Evolutionary conservation across 768 basidiomycete species (phyloP).

Genomic region (Amanita fuliginea): DNA sequence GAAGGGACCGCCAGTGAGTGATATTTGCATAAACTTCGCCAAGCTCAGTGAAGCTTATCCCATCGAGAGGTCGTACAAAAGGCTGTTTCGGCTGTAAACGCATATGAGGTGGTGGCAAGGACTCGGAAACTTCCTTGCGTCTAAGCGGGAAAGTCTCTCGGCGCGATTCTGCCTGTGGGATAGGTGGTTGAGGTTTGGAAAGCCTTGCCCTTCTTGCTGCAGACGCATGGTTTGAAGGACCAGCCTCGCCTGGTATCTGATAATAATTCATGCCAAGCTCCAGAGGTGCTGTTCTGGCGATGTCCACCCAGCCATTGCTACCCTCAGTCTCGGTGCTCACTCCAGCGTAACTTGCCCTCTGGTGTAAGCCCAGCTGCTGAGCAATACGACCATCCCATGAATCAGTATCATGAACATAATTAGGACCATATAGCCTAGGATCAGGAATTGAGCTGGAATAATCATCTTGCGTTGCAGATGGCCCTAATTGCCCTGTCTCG

Average conservation of each 20-base stretch:
- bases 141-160: conserved; percentile 63
- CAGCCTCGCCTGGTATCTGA: conserved; percentile 1
- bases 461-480: conserved; percentile 16
- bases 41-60: conserved; percentile 54
- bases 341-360: conserved; percentile 3
- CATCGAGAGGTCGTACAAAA: conserved; percentile 67
- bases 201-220: conserved; percentile 19
- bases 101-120: conserved; percentile 52
- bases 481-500: conserved; percentile 37
- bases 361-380: not conserved
- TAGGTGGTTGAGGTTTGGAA: conserved; percentile 19
- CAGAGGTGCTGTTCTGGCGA: conserved; percentile 34
- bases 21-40: conserved; percentile 60
- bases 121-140: conserved; percentile 17
- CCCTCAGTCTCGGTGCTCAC: conserved; percentile 13
- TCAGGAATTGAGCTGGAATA: conserved; percentile 34
- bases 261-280: conserved; percentile 21
- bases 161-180: conserved; percentile 18
- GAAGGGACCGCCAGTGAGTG: conserved; percentile 52
- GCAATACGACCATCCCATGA: conserved; percentile 17
- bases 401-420: conserved; percentile 29
- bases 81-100: conserved; percentile 60
- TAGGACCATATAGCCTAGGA: conserved; percentile 42
- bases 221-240: not conserved
- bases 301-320: conserved; percentile 51